Base-by-base conservation (phyloP, 129 eudicot genomes). In the Tagetes patula region DNA sequence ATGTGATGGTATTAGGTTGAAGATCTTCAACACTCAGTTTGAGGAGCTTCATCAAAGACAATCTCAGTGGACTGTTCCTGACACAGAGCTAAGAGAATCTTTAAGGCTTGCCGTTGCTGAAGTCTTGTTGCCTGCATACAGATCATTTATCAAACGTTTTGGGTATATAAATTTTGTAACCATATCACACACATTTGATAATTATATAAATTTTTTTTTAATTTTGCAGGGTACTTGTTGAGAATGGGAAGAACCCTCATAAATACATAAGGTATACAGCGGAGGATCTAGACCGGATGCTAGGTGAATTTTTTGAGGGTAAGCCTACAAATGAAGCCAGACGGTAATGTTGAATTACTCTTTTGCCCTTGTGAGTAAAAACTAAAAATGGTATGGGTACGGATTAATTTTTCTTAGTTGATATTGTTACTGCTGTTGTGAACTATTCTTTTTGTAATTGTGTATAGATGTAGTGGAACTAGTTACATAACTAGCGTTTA, bases 41-140 rank as follows among this genome's bases (percentile, higher is more conserved):
- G 98, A 94, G 84, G 98, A 94, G 89, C 96, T 94, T 83, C 98
- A 94, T 82, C 98, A 94, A 83, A 88, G 96, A 80, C 98, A 94
- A 83, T 86, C 92, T 72, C 97, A 94, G 67, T 94, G 98, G 98
- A 94, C 98, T 7, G 98, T 94, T 67, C 98, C 98, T 5, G 98
- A 94, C 72, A 87, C 97, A 3, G 98, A 94, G 80, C 81, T 94
- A 45, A 89, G 98, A 67, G 98, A 94, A 64, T 94, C 98, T 39
- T 69, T 94, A 79, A 94, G 88, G 81, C 96, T 94, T 64, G 98
- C 97, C 38, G 98, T 94, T 61, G 98, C 98, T 77, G 98, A 94
- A 85, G 97, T 94, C 50, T 75, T 94, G 77, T 82, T 94, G 79
- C 98, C 98, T 39, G 98, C 98, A 20, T 94, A 94, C 85, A 78